Conservation (phyloP, 352 stramenopile species). For the Phytophthora niederhauseri region DNA sequence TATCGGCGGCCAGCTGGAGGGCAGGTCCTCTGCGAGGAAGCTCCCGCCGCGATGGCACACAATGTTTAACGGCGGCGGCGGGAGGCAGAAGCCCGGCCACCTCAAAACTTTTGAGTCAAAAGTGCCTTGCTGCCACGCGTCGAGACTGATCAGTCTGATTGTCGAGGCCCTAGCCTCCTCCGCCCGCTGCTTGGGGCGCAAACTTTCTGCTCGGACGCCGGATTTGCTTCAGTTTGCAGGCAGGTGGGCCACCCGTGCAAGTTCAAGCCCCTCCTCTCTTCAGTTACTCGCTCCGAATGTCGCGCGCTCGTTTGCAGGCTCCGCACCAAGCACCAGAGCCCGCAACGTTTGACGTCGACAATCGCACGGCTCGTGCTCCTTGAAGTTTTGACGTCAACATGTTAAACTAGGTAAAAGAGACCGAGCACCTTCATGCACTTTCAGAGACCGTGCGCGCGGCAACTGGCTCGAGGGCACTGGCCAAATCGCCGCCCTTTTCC, state of each 20-base stretch:
- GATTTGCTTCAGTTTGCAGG: constrained; percentile 35
- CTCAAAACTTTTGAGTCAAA: too few relatives aligned
- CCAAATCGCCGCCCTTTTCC: constrained; percentile 37
- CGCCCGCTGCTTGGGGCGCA: constrained; percentile 16
- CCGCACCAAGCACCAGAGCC: constrained; percentile 21
- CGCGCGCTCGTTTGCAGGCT: constrained; percentile 28
- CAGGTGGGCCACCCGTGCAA: constrained; percentile 4
- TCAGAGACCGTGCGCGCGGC: constrained; percentile 7
- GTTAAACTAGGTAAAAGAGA: constrained; percentile 22
- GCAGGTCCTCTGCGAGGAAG: constrained; percentile 5
- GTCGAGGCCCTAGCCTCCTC: not conserved
- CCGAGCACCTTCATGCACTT: not conserved
- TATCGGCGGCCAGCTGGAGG: not conserved
- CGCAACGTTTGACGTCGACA: constrained; percentile 13
- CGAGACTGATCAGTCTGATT: constrained; percentile 7
- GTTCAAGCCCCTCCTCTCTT: constrained; percentile 14
- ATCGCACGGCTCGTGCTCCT: constrained; percentile 24
- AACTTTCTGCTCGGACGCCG: constrained; percentile 1
- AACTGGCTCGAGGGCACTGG: constrained; percentile 33
- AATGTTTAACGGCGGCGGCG: constrained; percentile 20
- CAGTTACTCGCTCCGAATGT: constrained; percentile 24
- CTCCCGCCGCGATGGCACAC: constrained; percentile 12
- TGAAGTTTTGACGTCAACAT: constrained; percentile 24
- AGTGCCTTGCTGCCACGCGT: constrained; percentile 11
- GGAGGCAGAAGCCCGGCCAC: constrained; percentile 20